Evolutionary conservation across 176 grass and related monocot species (phyloP), one percentile per base, ranked within the genome.

Genomic region (Cenchrus fungigraminus): DNA sequence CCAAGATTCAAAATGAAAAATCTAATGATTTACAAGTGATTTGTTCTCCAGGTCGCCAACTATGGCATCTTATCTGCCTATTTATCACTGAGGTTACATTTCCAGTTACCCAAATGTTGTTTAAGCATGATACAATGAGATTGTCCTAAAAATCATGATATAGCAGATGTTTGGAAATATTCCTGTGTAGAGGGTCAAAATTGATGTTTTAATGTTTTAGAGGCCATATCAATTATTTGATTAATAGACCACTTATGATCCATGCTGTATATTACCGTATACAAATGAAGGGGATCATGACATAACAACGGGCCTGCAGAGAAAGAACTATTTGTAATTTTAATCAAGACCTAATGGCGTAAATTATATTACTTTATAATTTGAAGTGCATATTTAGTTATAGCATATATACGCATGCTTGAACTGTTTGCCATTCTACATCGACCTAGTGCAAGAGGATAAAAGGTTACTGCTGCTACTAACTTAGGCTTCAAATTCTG

Each of bases 1-100:
- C 45, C 13, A 65, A 74, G 58, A 15, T 74, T 44, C 46, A 74
- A 74, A 17, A 37, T 51, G 56, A 7, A 74, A 73, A 73, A 63
- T 74, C 2, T 14, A 40, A 53, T 40, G 14, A 28, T 54, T 19
- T 34, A 32, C 13, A 56, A 57, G n/a, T 42, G 73, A 42, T 37
- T 52, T 46, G 29, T 37, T 8, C 20, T 47, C 9, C 14, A 58
- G 19, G 50, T 29, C 5, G 19, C 53, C 13, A 68, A 60, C 10
- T 42, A 78, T 45, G 42, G 42, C 12, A 34, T 65, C 5, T n/a
- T 79, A 50, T 50, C n/a, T 65, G 60, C 47, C 60, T 49, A 31
- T 79, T 79, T 29, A 65, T 20, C 28, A 64, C 25, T 51, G 14
- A 79, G 25, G 37, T 59, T 42, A 46, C 32, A 71, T 46, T 58